Base-by-base conservation (phyloP, 2,329 filamentous ascomycete species). In the Calonectria hongkongensis region DNA sequence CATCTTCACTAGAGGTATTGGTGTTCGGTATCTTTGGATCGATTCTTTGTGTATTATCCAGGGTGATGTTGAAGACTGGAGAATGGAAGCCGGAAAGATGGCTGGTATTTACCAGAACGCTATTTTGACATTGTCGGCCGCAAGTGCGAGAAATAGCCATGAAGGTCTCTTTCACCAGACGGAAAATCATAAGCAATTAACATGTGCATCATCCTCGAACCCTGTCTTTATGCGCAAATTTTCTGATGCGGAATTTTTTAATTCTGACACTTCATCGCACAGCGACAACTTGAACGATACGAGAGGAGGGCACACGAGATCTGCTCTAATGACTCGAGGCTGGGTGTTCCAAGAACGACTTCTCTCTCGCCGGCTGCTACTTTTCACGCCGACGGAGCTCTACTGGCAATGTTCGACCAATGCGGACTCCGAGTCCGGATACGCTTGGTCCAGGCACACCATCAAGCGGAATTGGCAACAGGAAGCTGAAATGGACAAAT, bases 291-390 rank as follows among this genome's bases (percentile, higher is more conserved):
- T 27, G 27, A 13, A 30, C 15, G 4, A 43, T 15, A 4, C 27
- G 5, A 51, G 48, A 25, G 16, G 5, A 18, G 16, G 13, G 27
- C 48, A 51, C 13, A 16, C 48, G 8, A 33, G 50, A 18, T 54
- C 50, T n/a, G 7, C 16, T n/a, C 27, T 54, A 16, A 54, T 54
- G 50, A 18, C 50, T n/a, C 27, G 50, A 9, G 50, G 50, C 10
- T 54, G 50, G 50, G 50, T 54, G 15, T 54, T 54, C 33, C 50
- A 54, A 33, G 27, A 54, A 54, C 27, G 50, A 33, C 50, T 54
- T 33, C 50, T 54, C 50, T 54, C 50, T 30, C 50, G 27, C 27
- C 50, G 50, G 18, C 10, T 54, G 2, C 27, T 54, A 3, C 50
- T 54, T 18, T 54, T 54, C 8, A 54, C 50, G 1, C 18, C 50